These are phyloP conservation scores for Jacaranda mimosifolia DNA, from an alignment of 257 asterid genomes.

Conservation along the genomic window DNA sequence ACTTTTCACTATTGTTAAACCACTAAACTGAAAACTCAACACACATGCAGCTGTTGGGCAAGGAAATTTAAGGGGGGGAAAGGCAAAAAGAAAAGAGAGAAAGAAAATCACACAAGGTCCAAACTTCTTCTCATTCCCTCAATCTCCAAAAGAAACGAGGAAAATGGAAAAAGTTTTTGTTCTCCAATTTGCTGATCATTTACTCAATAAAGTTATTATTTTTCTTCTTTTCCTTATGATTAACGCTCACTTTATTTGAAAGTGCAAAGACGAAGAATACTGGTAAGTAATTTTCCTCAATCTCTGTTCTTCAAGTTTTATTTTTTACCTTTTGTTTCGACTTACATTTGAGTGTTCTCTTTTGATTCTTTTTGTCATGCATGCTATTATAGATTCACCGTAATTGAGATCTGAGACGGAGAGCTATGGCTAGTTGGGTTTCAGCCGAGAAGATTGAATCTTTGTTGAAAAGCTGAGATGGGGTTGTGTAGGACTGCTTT, in stretches of 20 bases:
- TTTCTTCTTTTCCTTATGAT: neutral
- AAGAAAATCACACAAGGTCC: neutral
- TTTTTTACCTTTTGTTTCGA: neutral
- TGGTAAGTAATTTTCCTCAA: conserved; percentile 52
- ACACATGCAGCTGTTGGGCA: conserved; percentile 53
- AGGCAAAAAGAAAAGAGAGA: neutral
- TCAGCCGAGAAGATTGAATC: conserved; percentile 32
- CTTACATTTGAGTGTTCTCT: neutral
- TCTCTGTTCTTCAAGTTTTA: conserved; percentile 25
- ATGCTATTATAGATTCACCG: conserved; percentile 38
- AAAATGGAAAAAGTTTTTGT: conserved; percentile 16
- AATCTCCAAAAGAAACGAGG: neutral
- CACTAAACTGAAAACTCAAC: conserved; percentile 27
- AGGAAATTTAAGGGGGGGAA: conserved; percentile 32
- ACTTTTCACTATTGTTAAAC: conserved; percentile 31
- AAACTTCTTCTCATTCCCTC: conserved; percentile 3
- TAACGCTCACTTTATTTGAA: conserved; percentile 8
- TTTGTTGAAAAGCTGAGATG: conserved; percentile 21
- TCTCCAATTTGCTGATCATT: conserved; percentile 33
- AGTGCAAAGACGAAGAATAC: neutral
- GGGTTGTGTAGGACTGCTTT: conserved; percentile 32
- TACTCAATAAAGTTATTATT: conserved; percentile 5
- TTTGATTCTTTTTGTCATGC: conserved; percentile 23
- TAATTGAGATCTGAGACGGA: conserved; percentile 62
- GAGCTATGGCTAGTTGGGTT: conserved; percentile 30